phyloP scores from a whole-genome alignment of 768 basidiomycete species.

The Tephrocybe sp. region DNA sequence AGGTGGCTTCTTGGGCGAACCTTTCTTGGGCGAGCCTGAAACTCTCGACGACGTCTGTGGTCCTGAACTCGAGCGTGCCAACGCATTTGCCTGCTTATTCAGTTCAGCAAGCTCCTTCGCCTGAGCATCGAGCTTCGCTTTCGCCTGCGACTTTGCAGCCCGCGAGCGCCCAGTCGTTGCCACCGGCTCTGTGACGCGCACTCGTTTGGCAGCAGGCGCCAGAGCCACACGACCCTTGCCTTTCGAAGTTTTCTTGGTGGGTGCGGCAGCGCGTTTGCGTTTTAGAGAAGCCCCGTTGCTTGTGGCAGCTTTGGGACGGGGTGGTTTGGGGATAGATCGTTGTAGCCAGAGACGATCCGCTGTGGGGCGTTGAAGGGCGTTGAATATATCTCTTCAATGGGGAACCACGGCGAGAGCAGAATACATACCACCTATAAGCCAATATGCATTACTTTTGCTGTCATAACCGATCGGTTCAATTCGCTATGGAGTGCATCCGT shows the following conservation, averaged over 20 bases:
- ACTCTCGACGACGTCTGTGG: conserved; percentile 10
- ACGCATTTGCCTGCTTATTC: conserved; percentile 45
- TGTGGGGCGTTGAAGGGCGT: conserved; percentile 23
- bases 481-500: conserved; percentile 46
- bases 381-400: background rate
- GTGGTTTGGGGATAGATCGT: conserved; percentile 40
- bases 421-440: conserved; percentile 75
- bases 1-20: conserved; percentile 12
- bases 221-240: conserved; percentile 11
- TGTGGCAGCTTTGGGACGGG: conserved; percentile 37
- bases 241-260: conserved; percentile 13
- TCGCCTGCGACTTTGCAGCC: conserved; percentile 71
- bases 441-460: conserved; percentile 73
- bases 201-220: conserved; percentile 19
- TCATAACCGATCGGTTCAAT: conserved; percentile 87
- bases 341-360: conserved; percentile 88
- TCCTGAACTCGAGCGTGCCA: conserved; percentile 12
- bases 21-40: conserved; percentile 7
- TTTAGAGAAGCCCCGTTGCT: conserved; percentile 30
- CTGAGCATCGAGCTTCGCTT: conserved; percentile 63
- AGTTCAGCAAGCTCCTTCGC: conserved; percentile 66
- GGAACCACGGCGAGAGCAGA: background rate
- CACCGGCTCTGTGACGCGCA: conserved; percentile 15
- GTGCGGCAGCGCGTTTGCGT: conserved; percentile 30
- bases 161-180: conserved; percentile 42